Evolutionary conservation across 2,329 filamentous ascomycete genomes (phyloP).

Genomic region (Tricladium varicosporioides): DNA sequence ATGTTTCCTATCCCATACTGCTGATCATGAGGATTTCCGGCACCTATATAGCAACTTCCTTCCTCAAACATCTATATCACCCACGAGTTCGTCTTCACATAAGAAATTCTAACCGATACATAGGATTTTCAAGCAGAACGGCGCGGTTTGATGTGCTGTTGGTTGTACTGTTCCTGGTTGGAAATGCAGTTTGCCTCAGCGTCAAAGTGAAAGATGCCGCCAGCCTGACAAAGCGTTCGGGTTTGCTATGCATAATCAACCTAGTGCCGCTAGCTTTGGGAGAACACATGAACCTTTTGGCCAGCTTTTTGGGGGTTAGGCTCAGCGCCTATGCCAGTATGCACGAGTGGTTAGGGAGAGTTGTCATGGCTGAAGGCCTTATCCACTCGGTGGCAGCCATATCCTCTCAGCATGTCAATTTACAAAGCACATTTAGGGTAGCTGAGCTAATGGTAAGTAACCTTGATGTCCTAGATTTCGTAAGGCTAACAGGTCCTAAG

Average conservation of each 20-base stretch:
- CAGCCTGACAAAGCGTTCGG: neutral
- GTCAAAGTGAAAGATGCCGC: neutral
- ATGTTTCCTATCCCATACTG: neutral
- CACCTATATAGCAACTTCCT: neutral
- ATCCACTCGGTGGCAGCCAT: neutral
- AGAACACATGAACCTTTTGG: conserved; percentile 7
- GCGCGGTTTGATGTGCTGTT: conserved; percentile 1
- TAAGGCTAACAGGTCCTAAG: conserved; percentile 1
- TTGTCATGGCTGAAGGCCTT: conserved; percentile 1
- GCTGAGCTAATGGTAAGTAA: conserved; percentile 1
- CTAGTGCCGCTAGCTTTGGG: conserved; percentile 6
- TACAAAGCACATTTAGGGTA: conserved; percentile 1
- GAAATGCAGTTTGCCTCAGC: conserved; percentile 5
- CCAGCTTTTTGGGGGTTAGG: neutral
- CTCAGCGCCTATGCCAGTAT: conserved; percentile 1
- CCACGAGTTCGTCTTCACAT: neutral
- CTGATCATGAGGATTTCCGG: neutral
- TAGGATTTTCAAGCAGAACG: conserved; percentile 4
- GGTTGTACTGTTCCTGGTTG: conserved; percentile 2
- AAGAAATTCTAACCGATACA: conserved; percentile 1
- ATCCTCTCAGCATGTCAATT: neutral
- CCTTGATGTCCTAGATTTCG: neutral
- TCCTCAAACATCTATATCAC: conserved; percentile 3
- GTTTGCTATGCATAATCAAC: conserved; percentile 6
- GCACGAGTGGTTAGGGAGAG: conserved; percentile 2